Percentiles rank a stretch among this genome's conserved stretches.
These are phyloP conservation scores for Elaeagnus macrophylla DNA, from an alignment of 306 rosid genomes.

Conservation along the genomic window DNA sequence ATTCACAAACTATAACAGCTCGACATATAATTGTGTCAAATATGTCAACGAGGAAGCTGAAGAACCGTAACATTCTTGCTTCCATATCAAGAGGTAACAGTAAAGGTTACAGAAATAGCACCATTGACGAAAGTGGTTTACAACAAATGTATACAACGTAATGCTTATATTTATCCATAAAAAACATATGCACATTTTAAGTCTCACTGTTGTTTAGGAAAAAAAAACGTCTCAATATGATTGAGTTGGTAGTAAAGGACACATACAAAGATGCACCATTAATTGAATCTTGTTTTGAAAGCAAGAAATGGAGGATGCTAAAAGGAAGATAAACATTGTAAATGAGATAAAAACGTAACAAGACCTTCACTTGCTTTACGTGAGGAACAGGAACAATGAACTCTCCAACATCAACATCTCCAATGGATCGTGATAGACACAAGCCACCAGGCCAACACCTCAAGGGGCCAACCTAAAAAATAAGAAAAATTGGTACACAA, in stretches of 20 bases:
- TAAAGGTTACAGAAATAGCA: too few species aligned
- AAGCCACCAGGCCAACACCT: constrained; percentile 99
- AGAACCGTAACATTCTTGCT: too few species aligned
- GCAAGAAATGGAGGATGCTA: background rate
- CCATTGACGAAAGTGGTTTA: too few species aligned
- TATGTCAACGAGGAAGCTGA: too few species aligned
- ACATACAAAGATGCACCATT: background rate
- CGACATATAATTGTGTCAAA: too few species aligned
- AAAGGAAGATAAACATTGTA: background rate
- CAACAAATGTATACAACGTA: too few species aligned
- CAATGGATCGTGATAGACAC: constrained; percentile 95
- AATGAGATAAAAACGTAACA: constrained; percentile 14
- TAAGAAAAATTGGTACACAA: background rate
- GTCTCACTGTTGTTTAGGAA: too few species aligned
- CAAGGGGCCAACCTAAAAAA: constrained; percentile 78
- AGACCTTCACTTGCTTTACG: constrained; percentile 97
- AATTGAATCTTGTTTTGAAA: background rate
- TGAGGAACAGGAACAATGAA: constrained; percentile 92
- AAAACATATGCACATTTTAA: too few species aligned
- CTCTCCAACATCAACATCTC: constrained; percentile 95
- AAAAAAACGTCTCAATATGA: too few species aligned
- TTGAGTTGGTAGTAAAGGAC: background rate
- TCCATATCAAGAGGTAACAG: too few species aligned
- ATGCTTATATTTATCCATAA: too few species aligned
- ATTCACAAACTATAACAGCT: too few species aligned